Base-by-base conservation (phyloP, 2,329 filamentous ascomycete genomes). In the Pseudogymnoascus verrucosus region DNA sequence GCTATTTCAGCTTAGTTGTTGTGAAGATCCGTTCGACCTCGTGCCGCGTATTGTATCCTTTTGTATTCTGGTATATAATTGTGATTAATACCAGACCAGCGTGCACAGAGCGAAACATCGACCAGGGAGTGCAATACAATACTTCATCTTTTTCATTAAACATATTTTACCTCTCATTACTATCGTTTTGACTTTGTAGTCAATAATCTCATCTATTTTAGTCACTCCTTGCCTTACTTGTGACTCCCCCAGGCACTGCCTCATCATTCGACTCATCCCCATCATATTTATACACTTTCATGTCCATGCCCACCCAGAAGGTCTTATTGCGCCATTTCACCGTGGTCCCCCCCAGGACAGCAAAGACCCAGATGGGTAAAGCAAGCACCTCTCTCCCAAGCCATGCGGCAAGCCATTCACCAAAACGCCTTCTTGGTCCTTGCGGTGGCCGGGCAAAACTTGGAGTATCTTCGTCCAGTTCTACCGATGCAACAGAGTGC, bases 351-450 rank as follows among this genome's bases (percentile, higher is more conserved):
- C 93, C 88, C 69, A 91, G 85, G 19, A 97, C 90, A 0, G 95
- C 95, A 84, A 89, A 92, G 0, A 85, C 78, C 95, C 95, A 99
- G 65, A 99, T 89, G 0, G 93, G 93, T 54, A 96, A 78, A 0
- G 95, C 93, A 7, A 97, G 79, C 0, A 84, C 68, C 76, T 99
- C 95, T 34, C 95, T 82, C 0, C 89, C 91, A 0, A 96, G 69
- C 95, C 96, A 99, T 0, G 93, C 89, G 5, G 82, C 73, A 3
- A 95, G 72, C 90, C 92, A 99, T 67, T 89, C 82, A 0, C 74
- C 67, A 64, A 95, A 89, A 0, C 80, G 77, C 39, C 90, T 80
- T 65, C 71, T 79, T 71, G 69, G 78, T 72, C 61, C 78, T 2
- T 75, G 74, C 0, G 92, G 92, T 0, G 91, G 80, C 67, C 73